Conservation (phyloP, 176 grass and related monocot species). For the Rhynchospora breviuscula region DNA sequence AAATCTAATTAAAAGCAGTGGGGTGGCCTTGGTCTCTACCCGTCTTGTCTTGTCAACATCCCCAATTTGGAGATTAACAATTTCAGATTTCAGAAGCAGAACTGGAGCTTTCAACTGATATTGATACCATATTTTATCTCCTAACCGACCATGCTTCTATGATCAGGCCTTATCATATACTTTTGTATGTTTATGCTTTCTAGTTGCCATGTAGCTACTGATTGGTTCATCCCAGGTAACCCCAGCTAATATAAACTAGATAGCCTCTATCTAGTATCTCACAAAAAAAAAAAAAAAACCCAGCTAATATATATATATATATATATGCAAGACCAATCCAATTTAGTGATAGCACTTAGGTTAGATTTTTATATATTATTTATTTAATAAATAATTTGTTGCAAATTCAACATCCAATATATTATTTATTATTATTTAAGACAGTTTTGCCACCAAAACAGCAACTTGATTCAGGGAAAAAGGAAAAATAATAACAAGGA, state of each 20-base stretch:
- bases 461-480: background rate
- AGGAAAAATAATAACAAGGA: background rate
- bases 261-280: no score
- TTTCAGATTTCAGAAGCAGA: background rate
- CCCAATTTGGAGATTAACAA: constrained; percentile 26
- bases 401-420: no score
- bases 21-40: background rate
- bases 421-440: no score
- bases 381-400: background rate
- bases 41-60: constrained; percentile 23
- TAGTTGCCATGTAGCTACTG: background rate
- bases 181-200: background rate
- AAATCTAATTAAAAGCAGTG: constrained; percentile 29
- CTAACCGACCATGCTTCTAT: constrained; percentile 3
- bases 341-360: background rate
- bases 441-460: background rate
- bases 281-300: no score
- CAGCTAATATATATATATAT: background rate
- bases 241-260: background rate
- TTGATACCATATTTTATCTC: background rate
- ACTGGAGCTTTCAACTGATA: background rate
- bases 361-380: background rate
- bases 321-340: background rate
- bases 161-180: background rate
- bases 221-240: background rate